phyloP scores from a whole-genome alignment of 1,284 basidiomycete species.

The Limonomyces culmigenus region DNA sequence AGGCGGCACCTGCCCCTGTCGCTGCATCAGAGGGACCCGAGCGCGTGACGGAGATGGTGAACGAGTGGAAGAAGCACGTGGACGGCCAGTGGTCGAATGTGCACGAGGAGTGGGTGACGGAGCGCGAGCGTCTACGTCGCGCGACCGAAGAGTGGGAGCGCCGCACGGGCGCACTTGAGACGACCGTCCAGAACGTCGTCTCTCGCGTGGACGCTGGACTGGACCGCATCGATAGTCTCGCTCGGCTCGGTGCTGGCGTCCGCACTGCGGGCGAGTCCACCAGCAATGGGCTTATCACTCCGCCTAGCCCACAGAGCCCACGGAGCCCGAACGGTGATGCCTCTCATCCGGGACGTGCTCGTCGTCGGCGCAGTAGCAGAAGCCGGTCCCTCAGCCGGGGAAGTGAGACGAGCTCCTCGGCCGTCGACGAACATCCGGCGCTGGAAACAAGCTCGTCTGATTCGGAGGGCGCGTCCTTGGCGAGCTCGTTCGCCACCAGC shows the following conservation, averaged over 20 bases:
- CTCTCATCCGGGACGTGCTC: constrained; percentile 12
- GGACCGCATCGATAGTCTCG: constrained; percentile 18
- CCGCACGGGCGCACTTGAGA: constrained; percentile 22
- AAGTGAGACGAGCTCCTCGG: background rate
- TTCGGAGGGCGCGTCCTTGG: background rate
- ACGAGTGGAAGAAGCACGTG: constrained; percentile 52
- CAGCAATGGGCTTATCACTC: constrained; percentile 43
- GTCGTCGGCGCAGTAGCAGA: constrained; percentile 16
- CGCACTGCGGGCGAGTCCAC: no score
- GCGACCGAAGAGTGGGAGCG: constrained; percentile 77
- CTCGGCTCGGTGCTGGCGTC: constrained; percentile 26
- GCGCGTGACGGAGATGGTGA: constrained; percentile 33
- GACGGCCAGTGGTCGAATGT: constrained; percentile 69
- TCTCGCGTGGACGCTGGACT: constrained; percentile 30
- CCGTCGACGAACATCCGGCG: background rate
- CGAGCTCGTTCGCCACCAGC: background rate
- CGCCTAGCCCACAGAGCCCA: constrained; percentile 60
- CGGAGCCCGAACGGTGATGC: constrained; percentile 50
- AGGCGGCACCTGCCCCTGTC: constrained; percentile 20
- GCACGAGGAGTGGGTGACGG: constrained; percentile 68
- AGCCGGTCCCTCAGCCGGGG: background rate
- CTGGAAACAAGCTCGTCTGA: background rate
- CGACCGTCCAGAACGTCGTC: constrained; percentile 18
- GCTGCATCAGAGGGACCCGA: constrained; percentile 21
- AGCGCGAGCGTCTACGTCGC: constrained; percentile 58